Conservation (phyloP, 2,329 filamentous ascomycete genomes). For the Dryadomyces quercus-mongolicae region DNA sequence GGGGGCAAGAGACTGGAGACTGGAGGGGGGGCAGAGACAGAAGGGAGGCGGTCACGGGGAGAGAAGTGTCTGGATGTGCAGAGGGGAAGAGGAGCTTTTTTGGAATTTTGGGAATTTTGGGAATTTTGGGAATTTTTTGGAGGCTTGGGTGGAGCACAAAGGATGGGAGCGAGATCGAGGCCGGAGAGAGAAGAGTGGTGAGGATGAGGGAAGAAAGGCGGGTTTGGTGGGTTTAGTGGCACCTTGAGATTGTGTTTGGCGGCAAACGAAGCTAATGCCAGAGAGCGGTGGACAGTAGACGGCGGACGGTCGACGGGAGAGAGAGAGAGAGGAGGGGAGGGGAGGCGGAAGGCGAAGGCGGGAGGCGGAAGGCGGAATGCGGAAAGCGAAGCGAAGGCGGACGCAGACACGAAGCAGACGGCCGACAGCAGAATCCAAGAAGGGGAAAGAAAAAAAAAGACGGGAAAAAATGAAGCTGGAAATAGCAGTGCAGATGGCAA, state of each 20-base stretch:
- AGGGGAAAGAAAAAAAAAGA: not conserved
- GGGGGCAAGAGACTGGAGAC: not conserved
- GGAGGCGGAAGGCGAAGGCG: not conserved
- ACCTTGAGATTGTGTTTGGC: conserved; percentile 5
- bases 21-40: not conserved
- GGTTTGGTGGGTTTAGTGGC: conserved; percentile 1
- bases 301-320: not conserved
- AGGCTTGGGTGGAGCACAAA: not conserved
- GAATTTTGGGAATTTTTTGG: too few species aligned
- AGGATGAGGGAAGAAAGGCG: conserved; percentile 1
- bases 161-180: not conserved
- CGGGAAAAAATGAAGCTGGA: not conserved
- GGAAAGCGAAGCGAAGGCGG: not conserved
- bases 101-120: too few species aligned
- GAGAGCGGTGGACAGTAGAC: not conserved
- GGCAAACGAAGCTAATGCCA: conserved; percentile 6
- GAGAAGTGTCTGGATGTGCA: not conserved
- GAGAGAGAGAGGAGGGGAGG: not conserved
- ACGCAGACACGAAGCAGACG: not conserved
- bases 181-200: not conserved
- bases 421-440: not conserved
- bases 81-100: not conserved
- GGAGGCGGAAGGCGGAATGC: not conserved
- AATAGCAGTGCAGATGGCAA: not conserved
- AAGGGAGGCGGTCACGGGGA: not conserved